These are phyloP conservation scores for Trifolium subterraneum DNA, from an alignment of 306 rosid genomes.

Conservation along the genomic window DNA sequence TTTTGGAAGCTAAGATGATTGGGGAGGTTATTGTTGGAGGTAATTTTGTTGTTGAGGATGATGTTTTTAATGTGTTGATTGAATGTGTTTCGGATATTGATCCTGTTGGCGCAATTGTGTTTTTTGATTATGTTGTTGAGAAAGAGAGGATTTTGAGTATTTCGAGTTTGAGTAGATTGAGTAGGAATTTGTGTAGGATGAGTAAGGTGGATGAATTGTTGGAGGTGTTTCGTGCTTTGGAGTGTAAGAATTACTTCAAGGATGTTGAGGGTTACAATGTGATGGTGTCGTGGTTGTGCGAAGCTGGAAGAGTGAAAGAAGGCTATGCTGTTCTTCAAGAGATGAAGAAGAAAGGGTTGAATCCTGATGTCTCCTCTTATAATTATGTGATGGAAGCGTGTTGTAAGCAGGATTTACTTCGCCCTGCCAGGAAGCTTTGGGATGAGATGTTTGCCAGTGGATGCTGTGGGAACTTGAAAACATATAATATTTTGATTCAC, in stretches of 20 bases:
- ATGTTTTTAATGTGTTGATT: constrained; percentile 71
- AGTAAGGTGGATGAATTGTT: constrained; percentile 62
- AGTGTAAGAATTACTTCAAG: constrained; percentile 58
- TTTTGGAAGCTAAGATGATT: constrained; percentile 70
- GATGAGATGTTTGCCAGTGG: constrained; percentile 93
- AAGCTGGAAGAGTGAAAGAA: constrained; percentile 76
- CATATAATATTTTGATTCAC: constrained; percentile 71
- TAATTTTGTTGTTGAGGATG: constrained; percentile 75
- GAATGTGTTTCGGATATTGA: constrained; percentile 70
- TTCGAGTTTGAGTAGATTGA: constrained; percentile 62
- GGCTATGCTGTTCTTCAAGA: constrained; percentile 80
- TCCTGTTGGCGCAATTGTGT: constrained; percentile 63
- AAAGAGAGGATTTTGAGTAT: constrained; percentile 73
- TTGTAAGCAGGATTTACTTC: constrained; percentile 78
- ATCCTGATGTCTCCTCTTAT: constrained; percentile 63
- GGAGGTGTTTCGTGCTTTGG: constrained; percentile 62
- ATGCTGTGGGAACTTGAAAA: constrained; percentile 73
- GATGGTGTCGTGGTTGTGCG: constrained; percentile 74
- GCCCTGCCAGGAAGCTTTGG: constrained; percentile 91
- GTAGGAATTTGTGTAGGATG: constrained; percentile 69
- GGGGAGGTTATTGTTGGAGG: constrained; percentile 78
- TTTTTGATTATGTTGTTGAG: constrained; percentile 69
- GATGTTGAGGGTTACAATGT: constrained; percentile 76
- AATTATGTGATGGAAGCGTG: constrained; percentile 87
- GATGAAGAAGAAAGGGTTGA: constrained; percentile 79